Base-by-base conservation (phyloP, 2,329 filamentous ascomycete genomes). In the Teratosphaeria nubilosa region DNA sequence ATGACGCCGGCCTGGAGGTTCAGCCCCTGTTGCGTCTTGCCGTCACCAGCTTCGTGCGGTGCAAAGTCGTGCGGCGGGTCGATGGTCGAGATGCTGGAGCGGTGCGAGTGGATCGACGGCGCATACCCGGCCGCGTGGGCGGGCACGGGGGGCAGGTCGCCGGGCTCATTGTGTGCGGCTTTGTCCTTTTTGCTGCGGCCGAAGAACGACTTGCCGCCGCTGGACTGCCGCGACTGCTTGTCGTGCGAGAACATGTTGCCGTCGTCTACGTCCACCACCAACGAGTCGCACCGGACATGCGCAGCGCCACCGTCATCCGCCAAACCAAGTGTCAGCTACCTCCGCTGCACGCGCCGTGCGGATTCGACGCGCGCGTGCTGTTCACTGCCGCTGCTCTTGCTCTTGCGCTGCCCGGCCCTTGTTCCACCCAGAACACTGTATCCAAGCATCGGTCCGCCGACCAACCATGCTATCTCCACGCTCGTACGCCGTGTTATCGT, bases 161-260 rank as follows among this genome's bases (percentile, higher is more conserved):
- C 53, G 71, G 27, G 27, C 27, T 85, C 82, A 72, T 85, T 85
- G 68, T 83, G 82, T 48, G 41, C n/a, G 67, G 81, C 80, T 74
- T 86, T 89, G 75, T 95, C 87, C 77, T 90, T 94, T 76, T 86
- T 78, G 68, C 79, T 71, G 70, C 91, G 84, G 69, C 90, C 91
- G 78, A 96, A 96, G 79, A 96, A 90, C 62, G 87, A 90, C 72
- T 86, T 87, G 71, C 84, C 82, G 71, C 85, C 86, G 69, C 89
- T 91, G 64, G 88, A 90, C 79, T 92, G 88, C 75, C 88, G 85
- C 69, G 86, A 81, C 77, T 91, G 90, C 78, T 89, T 86, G 78
- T 87, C 80, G 60, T 62, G 65, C 53, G 70, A 72, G 62, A 71
- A 72, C 70, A 72, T 72, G 55, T 7, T 30, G 57, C 61, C 55